These are phyloP conservation scores for Alternaria sp. DNA, from an alignment of 2,329 filamentous ascomycete species.

Conservation along the genomic window DNA sequence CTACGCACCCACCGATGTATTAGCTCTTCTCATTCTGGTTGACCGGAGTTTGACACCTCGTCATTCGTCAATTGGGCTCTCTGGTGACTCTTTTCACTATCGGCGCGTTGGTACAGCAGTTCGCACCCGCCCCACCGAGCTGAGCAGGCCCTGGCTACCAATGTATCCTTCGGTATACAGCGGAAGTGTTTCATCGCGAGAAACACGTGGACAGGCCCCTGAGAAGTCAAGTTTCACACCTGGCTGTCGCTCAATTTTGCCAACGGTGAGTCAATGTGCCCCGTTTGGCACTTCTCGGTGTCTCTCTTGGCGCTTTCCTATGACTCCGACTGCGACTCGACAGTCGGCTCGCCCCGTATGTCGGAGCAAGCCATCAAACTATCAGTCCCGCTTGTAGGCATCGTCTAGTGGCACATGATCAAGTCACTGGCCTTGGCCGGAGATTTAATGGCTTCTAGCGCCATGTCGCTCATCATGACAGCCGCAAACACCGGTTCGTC, in stretches of 20 bases:
- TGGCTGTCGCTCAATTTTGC: conserved; percentile 6
- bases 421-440: conserved; percentile 23
- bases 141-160: conserved; percentile 17
- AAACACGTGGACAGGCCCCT: neutral
- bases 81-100: conserved; percentile 9
- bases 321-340: conserved; percentile 27
- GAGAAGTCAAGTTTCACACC: neutral
- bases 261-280: conserved; percentile 20
- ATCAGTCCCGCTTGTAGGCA: conserved; percentile 15
- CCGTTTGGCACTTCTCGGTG: conserved; percentile 4
- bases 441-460: conserved; percentile 25
- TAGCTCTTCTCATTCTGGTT: conserved; percentile 36
- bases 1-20: conserved; percentile 28
- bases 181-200: neutral
- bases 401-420: neutral
- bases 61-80: conserved; percentile 30
- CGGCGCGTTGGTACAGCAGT: conserved; percentile 26
- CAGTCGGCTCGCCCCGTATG: conserved; percentile 28
- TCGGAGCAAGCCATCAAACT: conserved; percentile 11
- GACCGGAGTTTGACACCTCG: conserved; percentile 34
- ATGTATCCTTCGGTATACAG: neutral
- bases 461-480: conserved; percentile 31
- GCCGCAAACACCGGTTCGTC: conserved; percentile 25
- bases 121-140: conserved; percentile 32
- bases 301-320: conserved; percentile 9